Evolutionary conservation across 352 stramenopile species (phyloP), one percentile per base, ranked within the genome.

Genomic region (Halophytophthora polymorphica): DNA sequence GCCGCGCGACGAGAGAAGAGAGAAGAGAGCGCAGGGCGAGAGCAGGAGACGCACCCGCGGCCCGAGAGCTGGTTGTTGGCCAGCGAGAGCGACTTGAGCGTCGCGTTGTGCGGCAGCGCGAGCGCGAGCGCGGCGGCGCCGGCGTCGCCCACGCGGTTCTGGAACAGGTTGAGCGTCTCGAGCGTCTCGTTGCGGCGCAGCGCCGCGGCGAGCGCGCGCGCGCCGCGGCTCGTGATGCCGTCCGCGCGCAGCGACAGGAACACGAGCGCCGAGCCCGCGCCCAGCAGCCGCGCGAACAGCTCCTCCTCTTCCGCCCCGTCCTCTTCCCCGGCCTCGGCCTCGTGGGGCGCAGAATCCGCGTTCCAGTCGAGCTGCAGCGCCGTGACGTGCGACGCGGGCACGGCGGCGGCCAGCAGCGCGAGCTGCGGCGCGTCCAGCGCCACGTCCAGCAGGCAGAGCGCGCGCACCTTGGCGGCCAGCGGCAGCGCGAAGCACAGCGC

Each of bases 311-410:
- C n/a, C n/a, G n/a, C n/a, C n/a, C n/a, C 55, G 2, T 45, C 34
- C 11, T 40, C 28, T n/a, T 13, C 25, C n/a, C 29, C 40, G 41
- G 31, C 25, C 17, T 55, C 21, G 12, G 56, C 8, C 18, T 64
- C 50, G 18, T 64, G 37, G n/a, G n/a, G n/a, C n/a, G n/a, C n/a
- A n/a, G n/a, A n/a, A n/a, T n/a, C n/a, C n/a, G n/a, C 62, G 42
- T 89, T 90, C 82, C 82, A 92, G 25, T 92, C 82, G 18, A 92
- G 47, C 42, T 86, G 73, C 25, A 92, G 61, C 11, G 55, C 63
- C 42, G 75, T 71, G 43, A 90, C 61, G 1, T 64, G 59, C 0
- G 82, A 83, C 29, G 67, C 66, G 6, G 82, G 66, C 3, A 92
- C 62, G 11, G 69, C 64, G 2, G 53, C 53, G 49, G 67, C 88